Percentiles rank a stretch among this genome's conserved stretches.
These are phyloP conservation scores for Neonectria ditissima DNA, from an alignment of 2,329 filamentous ascomycete genomes.

Conservation along the genomic window DNA sequence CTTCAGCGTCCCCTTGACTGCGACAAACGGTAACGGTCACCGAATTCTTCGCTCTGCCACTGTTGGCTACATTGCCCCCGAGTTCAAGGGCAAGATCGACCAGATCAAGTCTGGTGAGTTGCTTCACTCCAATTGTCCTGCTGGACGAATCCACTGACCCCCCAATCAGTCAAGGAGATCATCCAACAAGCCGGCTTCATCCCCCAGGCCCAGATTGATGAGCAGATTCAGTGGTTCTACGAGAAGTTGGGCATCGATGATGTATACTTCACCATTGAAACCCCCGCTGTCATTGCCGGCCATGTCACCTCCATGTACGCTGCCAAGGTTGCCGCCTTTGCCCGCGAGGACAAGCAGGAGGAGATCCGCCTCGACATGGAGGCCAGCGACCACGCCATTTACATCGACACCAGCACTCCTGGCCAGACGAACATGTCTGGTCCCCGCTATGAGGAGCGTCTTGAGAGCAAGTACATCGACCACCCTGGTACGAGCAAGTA, in stretches of 20 bases:
- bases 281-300: conserved; percentile 86
- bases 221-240: conserved; percentile 97
- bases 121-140: not conserved
- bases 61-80: conserved; percentile 93
- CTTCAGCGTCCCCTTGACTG: conserved; percentile 74
- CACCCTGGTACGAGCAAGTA: conserved; percentile 80
- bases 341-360: conserved; percentile 91
- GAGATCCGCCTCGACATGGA: conserved; percentile 98
- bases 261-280: conserved; percentile 96
- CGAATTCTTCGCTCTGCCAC: conserved; percentile 87
- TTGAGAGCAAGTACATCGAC: conserved; percentile 96
- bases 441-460: conserved; percentile 91
- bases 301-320: conserved; percentile 97
- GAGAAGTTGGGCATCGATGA: conserved; percentile 97
- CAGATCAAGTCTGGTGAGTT: conserved; percentile 84
- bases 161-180: conserved; percentile 77
- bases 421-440: conserved; percentile 81
- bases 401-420: conserved; percentile 96
- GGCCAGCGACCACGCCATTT: conserved; percentile 92
- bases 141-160: conserved; percentile 15
- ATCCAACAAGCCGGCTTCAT: conserved; percentile 87
- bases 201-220: conserved; percentile 82
- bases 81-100: conserved; percentile 90
- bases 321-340: conserved; percentile 93
- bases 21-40: conserved; percentile 70